Percentiles rank a stretch among this genome's conserved stretches.
Evolutionary conservation across 345 rosid genomes (phyloP).

Genomic region (Hibiscus tridactylites): DNA sequence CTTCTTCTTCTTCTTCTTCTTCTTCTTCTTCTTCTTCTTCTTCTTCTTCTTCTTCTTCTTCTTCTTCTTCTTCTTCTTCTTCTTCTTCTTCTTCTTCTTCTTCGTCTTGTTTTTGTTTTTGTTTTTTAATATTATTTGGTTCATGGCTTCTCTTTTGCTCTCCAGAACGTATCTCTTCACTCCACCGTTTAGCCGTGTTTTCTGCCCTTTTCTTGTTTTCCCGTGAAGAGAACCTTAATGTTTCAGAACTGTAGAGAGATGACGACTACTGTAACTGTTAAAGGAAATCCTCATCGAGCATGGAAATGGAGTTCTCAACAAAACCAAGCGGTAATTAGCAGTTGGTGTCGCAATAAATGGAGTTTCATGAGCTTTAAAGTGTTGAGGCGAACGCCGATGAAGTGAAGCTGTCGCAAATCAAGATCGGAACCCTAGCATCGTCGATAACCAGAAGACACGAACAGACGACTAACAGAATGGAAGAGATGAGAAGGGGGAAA

Average conservation of each 20-base stretch:
- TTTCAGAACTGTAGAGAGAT: background rate
- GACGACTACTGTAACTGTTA: background rate
- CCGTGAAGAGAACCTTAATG: background rate
- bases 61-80: too few relatives aligned
- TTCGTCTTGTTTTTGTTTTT: background rate
- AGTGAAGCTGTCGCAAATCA: rapidly evolving
- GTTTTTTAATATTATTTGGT: background rate
- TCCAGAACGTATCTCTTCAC: constrained; percentile 2
- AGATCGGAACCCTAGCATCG: too few relatives aligned
- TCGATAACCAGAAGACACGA: rapidly evolving
- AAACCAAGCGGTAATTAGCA: background rate
- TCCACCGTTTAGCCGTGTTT: constrained; percentile 7
- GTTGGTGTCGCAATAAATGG: background rate
- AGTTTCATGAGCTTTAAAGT: background rate
- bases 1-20: too few relatives aligned
- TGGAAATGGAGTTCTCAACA: background rate
- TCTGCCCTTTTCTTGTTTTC: background rate
- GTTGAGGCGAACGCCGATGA: too few relatives aligned
- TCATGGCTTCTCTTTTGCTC: background rate
- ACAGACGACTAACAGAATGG: rapidly evolving
- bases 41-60: too few relatives aligned
- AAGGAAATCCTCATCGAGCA: background rate
- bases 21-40: too few relatives aligned
- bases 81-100: background rate
- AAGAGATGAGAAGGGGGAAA: too few relatives aligned